Evolutionary conservation across 2,329 filamentous ascomycete species (phyloP), one percentile per base, ranked within the genome.

Genomic region (Tolypocladium tropicale): DNA sequence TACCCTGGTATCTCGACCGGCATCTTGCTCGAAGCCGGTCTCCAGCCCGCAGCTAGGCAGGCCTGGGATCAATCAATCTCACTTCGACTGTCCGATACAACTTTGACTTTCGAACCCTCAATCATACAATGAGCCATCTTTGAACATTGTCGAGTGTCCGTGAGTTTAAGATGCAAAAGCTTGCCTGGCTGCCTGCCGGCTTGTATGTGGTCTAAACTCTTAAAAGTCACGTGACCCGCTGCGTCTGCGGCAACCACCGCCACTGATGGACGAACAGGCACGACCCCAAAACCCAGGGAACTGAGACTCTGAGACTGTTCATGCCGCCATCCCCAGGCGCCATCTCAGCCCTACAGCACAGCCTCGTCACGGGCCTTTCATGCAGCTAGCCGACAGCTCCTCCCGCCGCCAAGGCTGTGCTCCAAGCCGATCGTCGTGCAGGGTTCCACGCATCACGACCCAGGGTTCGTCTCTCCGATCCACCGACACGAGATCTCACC

Each of bases 1-100:
- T 77, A 80, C 1, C 81, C 80, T 0, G 79, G 79, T 49, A 83
- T 76, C 16, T 72, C 65, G 18, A 58, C 57, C 41, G 66, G 63
- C 70, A 72, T 72, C n/a, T 54, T 64, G n/a, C n/a, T 18, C 41
- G 37, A 25, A 12, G 39, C 9, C 16, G 4, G 21, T 18, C 4
- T 10, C 16, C 6, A n/a, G 36, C 51, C 34, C 51, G 1, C 51
- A 10, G 21, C 16, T 10, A n/a, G 32, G 10, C 9, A n/a, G 46
- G 32, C n/a, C n/a, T n/a, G n/a, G 28, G 28, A 16, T 21, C 46
- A 21, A 32, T 49, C 28, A 32, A 30, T 49, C 28, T n/a, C 21
- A 32, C 3, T n/a, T 32, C 25, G 3, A 25, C 16, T 25, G 10
- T 18, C 6, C n/a, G 46, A 32, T 18, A 32, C 28, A 32, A 10